Percentiles rank a stretch among this genome's conserved stretches.
Conservation (phyloP, 768 basidiomycete species). For the Termitomyces sp. region DNA sequence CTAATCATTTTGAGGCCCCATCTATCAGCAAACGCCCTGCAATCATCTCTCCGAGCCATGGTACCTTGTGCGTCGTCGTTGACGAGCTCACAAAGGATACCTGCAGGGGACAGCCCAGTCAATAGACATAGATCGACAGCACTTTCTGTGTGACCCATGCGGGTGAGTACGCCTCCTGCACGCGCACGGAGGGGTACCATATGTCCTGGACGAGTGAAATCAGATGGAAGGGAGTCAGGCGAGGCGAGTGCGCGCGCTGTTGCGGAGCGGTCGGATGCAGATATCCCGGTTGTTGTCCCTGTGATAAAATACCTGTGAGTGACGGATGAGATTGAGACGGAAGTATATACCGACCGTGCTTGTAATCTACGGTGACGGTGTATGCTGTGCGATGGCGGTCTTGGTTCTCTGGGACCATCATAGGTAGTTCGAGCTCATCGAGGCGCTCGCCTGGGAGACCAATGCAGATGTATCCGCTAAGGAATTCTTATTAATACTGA, state of each 20-base stretch:
- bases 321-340: background rate
- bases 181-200: conserved; percentile 90
- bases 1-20: conserved; percentile 95
- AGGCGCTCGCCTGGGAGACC: conserved; percentile 77
- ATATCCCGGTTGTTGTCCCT: conserved; percentile 96
- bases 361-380: conserved; percentile 93
- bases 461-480: conserved; percentile 91
- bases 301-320: conserved; percentile 6
- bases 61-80: conserved; percentile 85
- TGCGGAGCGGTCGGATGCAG: conserved; percentile 89
- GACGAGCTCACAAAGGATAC: conserved; percentile 91
- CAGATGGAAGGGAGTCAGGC: conserved; percentile 45
- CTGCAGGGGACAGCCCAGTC: conserved; percentile 65
- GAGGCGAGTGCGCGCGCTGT: conserved; percentile 83
- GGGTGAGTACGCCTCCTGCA: conserved; percentile 78
- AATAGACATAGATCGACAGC: conserved; percentile 84
- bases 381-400: conserved; percentile 94
- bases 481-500: background rate
- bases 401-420: conserved; percentile 92
- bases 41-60: conserved; percentile 96
- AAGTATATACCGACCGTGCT: conserved; percentile 57
- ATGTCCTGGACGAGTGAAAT: conserved; percentile 93
- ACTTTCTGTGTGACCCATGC: conserved; percentile 93
- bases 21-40: conserved; percentile 82
- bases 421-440: conserved; percentile 75